Evolutionary conservation across 108 stramenopile species (phyloP), one percentile per base, ranked within the genome.

Genomic region (Pseudonitzschia pungens): DNA sequence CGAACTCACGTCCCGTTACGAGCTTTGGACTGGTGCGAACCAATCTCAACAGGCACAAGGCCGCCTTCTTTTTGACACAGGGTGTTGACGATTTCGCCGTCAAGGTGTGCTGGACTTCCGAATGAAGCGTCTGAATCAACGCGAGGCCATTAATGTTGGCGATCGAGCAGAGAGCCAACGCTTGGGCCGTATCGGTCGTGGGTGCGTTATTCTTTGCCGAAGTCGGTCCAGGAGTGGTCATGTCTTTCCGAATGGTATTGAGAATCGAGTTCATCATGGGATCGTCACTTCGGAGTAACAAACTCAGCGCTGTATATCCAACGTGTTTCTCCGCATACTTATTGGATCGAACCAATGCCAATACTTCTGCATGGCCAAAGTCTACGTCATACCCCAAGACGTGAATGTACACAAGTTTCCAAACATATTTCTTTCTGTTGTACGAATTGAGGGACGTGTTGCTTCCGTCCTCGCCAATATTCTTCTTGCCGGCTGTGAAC

Each of bases 381-480:
- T 99, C 98, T 20, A 99, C 98, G 74, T 99, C 99, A 71, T 99
- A 99, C 48, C 99, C 99, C 63, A 99, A 74, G 68, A 98, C 95
- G 78, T 92, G 96, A 71, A 98, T 98, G 83, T 99, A 99, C 11
- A 97, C 96, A 31, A 99, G 81, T 83, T 99, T 99, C 98, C 98
- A 99, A 41, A 98, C 96, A 81, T 99, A 99, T 81, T 98, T 99
- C 81, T 97, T 98, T 14, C 94, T 79, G 66, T 96, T 89, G 75
- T 99, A 99, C 41, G 91, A 84, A 42, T 86, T 87, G 21, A 98
- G 81, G 22, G 86, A 70, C 0, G 86, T 88, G 56, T 94, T 89
- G 69, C 77, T 79, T 6, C 90, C 93, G 63, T 92, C 93, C 68
- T 88, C 83, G 15, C 75, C 86, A 44, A 90, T 73, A 70, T 91